Evolutionary conservation across 768 basidiomycete genomes (phyloP), one percentile per base, ranked within the genome.

Genomic region (Mycena sanguinolenta): DNA sequence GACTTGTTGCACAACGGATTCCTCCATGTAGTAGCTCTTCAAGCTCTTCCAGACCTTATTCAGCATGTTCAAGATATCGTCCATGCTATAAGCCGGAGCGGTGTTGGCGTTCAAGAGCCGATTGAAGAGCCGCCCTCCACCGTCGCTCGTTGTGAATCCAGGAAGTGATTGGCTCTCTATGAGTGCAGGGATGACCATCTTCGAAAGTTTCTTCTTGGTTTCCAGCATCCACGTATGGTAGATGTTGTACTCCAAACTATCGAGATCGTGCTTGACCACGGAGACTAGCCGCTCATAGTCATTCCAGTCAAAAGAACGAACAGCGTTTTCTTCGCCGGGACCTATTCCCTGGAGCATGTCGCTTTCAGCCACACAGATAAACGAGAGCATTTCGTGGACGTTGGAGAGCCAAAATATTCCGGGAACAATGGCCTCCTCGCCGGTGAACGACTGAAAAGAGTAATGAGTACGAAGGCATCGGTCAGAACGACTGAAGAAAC

Each of bases 361-460:
- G 77, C 93, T 93, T 82, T 99, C 98, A n/a, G 98, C 98, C 44
- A 98, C 93, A 76, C 95, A 97, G 77, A 99, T 97, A 82, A 99
- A 99, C 7, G 98, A 99, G 36, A 99, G 87, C 90, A 99, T 97
- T 79, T 99, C 98, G 80, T 99, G 98, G 42, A 99, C 97, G 76
- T 99, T 99, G 36, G 98, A 98, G n/a, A 99, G 85, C 98, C 98
- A 99, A 87, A 95, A 99, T 74, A 99, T 94, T 44, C 98, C 98
- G 8, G 98, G 98, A 42, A 97, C 85, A 70, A 99, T 95, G 19
- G 96, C 92, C 65, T 99, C 98, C 81, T 99, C 98, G 71, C 96
- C 92, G 17, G 88, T 87, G 85, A 95, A 98, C 17, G 93, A 95
- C 95, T 96, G 10, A 57, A 4, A 62, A 60, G n/a, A n/a, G n/a